These are phyloP conservation scores for Cystobasidium pallidum DNA, from an alignment of 1,284 basidiomycete genomes.

Conservation along the genomic window DNA sequence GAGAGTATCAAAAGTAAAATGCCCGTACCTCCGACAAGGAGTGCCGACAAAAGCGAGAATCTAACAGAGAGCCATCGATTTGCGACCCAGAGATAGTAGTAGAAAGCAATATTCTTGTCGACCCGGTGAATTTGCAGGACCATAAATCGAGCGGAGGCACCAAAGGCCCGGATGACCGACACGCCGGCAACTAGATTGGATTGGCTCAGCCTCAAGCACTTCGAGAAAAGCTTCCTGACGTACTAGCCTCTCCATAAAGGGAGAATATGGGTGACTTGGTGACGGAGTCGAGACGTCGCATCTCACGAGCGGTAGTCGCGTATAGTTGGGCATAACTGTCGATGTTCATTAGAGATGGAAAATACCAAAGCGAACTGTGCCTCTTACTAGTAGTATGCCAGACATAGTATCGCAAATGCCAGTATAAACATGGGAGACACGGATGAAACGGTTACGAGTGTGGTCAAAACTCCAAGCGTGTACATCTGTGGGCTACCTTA, in stretches of 20 bases:
- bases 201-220: not conserved
- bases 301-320: conserved; percentile 50
- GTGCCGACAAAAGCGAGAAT: conserved; percentile 49
- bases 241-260: conserved; percentile 61
- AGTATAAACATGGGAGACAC: conserved; percentile 51
- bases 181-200: conserved; percentile 60
- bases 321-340: conserved; percentile 47
- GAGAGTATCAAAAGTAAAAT: conserved; percentile 62
- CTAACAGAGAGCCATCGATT: conserved; percentile 58
- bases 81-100: conserved; percentile 56
- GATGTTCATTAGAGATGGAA: no score
- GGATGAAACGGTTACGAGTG: conserved; percentile 71
- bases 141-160: conserved; percentile 61
- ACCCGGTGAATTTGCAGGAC: conserved; percentile 41
- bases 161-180: conserved; percentile 83
- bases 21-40: conserved; percentile 53
- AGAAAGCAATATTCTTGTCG: conserved; percentile 46
- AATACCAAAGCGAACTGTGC: no score
- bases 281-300: conserved; percentile 67
- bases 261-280: conserved; percentile 89
- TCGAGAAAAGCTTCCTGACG: not conserved
- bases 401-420: conserved; percentile 49
- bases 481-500: conserved; percentile 59
- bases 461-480: conserved; percentile 61
- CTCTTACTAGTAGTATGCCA: conserved; percentile 48